These are phyloP conservation scores for Hymenochaete sp. DNA, from an alignment of 1,284 basidiomycete species.

Conservation along the genomic window DNA sequence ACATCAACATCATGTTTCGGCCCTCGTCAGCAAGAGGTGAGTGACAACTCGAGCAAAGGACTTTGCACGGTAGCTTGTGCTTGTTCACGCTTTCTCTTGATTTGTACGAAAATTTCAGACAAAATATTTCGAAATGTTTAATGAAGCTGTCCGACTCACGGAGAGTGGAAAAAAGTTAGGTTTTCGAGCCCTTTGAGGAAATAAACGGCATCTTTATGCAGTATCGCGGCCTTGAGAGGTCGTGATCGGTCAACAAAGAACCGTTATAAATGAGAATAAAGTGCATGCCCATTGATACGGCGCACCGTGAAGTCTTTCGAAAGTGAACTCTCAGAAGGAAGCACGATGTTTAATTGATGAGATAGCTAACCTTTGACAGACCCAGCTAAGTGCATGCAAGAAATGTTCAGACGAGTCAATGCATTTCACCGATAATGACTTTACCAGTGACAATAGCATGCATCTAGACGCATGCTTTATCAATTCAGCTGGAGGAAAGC, in stretches of 20 bases:
- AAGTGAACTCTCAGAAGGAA: background rate
- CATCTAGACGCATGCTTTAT: background rate
- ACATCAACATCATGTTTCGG: conserved; percentile 15
- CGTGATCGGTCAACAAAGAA: background rate
- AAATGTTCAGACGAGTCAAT: background rate
- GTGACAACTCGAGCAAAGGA: conserved; percentile 10
- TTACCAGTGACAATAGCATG: conserved; percentile 10
- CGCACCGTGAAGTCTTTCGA: conserved; percentile 11
- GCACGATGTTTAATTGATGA: background rate
- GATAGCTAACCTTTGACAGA: conserved; percentile 9
- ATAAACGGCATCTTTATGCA: conserved; percentile 11
- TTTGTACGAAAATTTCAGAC: too few relatives aligned
- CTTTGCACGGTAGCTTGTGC: conserved; percentile 11
- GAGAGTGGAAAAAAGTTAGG: conserved; percentile 9
- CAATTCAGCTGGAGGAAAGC: background rate
- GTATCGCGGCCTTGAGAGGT: conserved; percentile 8
- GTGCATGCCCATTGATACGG: conserved; percentile 13
- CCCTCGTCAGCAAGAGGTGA: conserved; percentile 13
- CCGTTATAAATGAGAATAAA: background rate
- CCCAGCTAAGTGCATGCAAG: conserved; percentile 8
- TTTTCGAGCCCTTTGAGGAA: conserved; percentile 9
- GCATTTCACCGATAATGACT: background rate
- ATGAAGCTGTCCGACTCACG: background rate
- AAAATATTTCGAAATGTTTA: background rate
- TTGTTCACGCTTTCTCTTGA: conserved; percentile 4